A percentile compares a stretch with the other conserved stretches of the same genome.
phyloP scores from a whole-genome alignment of 2,329 filamentous ascomycete genomes.

The Cucurbitaria berberidis region DNA sequence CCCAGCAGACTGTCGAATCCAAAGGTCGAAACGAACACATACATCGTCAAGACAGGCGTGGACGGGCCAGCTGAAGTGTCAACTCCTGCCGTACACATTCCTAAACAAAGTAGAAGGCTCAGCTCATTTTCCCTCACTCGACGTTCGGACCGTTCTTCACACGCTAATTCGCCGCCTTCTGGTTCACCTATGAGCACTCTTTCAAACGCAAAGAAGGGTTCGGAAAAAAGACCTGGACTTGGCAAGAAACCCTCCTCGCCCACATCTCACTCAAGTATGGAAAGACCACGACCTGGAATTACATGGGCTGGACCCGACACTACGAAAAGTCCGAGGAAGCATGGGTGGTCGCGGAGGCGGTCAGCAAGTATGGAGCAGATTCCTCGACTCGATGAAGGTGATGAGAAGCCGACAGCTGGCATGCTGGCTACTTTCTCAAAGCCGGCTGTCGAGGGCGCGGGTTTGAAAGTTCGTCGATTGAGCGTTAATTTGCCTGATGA shows the following conservation, averaged over 20 bases:
- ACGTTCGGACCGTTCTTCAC: slow-evolving; percentile 47
- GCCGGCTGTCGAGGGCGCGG: slow-evolving; percentile 70
- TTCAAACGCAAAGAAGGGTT: slow-evolving; percentile 17
- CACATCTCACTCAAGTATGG: slow-evolving; percentile 38
- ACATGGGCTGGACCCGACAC: slow-evolving; percentile 37
- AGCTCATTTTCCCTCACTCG: slow-evolving; percentile 49
- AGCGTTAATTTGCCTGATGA: slow-evolving; percentile 76
- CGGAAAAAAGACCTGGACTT: slow-evolving; percentile 15
- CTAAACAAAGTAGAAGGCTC: slow-evolving; percentile 35
- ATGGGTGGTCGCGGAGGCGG: slow-evolving; percentile 37
- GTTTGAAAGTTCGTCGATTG: slow-evolving; percentile 78
- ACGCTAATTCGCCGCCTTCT: slow-evolving; percentile 45
- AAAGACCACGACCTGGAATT: slow-evolving; percentile 32
- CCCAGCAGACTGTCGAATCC: slow-evolving; percentile 6
- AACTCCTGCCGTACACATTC: slow-evolving; percentile 30
- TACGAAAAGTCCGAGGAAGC: slow-evolving; percentile 25
- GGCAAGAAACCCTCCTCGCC: slow-evolving; percentile 37
- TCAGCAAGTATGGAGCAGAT: slow-evolving; percentile 48
- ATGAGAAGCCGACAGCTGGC: slow-evolving; percentile 38
- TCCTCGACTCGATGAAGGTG: slow-evolving; percentile 29
- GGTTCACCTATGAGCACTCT: slow-evolving; percentile 47
- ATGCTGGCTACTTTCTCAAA: slow-evolving; percentile 47
- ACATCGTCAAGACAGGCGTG: slow-evolving; percentile 38
- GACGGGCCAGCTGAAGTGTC: slow-evolving; percentile 34
- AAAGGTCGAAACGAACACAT: slow-evolving; percentile 18